Conservation (phyloP, 164 flowering plant genomes). For the Macadamia tetraphylla region DNA sequence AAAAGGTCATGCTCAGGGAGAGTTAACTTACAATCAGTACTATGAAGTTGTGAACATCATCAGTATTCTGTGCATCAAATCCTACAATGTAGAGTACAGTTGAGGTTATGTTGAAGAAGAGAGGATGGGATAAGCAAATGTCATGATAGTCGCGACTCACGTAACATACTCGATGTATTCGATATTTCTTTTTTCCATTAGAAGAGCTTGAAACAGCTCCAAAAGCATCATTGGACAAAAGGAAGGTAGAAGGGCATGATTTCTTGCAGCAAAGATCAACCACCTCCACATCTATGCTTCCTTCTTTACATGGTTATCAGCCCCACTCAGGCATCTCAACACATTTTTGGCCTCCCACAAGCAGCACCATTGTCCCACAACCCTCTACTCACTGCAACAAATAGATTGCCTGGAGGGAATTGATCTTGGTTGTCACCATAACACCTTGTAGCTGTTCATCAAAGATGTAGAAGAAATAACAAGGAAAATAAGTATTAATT, state of each 20-base stretch:
- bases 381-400: conserved; percentile 20
- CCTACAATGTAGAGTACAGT: too few species aligned
- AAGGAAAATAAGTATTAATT: too few species aligned
- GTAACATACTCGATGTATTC: conserved; percentile 17
- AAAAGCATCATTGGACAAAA: conserved; percentile 27
- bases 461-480: too few species aligned
- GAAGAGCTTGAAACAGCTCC: conserved; percentile 17
- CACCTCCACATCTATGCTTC: conserved; percentile 24
- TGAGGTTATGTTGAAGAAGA: too few species aligned
- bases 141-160: not conserved
- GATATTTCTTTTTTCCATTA: conserved; percentile 14
- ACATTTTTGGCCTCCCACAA: conserved; percentile 20
- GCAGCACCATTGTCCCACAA: conserved; percentile 33
- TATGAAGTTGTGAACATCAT: too few species aligned
- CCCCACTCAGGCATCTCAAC: conserved; percentile 23
- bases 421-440: conserved; percentile 14
- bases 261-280: conserved; percentile 19
- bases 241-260: conserved; percentile 19
- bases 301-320: conserved; percentile 18
- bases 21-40: too few species aligned
- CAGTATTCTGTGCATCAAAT: too few species aligned
- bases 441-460: conserved; percentile 19
- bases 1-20: too few species aligned
- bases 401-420: conserved; percentile 19
- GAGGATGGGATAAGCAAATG: too few species aligned